These are phyloP conservation scores for Aspergillus jensenii DNA, from an alignment of 2,329 filamentous ascomycete species.

Conservation along the genomic window DNA sequence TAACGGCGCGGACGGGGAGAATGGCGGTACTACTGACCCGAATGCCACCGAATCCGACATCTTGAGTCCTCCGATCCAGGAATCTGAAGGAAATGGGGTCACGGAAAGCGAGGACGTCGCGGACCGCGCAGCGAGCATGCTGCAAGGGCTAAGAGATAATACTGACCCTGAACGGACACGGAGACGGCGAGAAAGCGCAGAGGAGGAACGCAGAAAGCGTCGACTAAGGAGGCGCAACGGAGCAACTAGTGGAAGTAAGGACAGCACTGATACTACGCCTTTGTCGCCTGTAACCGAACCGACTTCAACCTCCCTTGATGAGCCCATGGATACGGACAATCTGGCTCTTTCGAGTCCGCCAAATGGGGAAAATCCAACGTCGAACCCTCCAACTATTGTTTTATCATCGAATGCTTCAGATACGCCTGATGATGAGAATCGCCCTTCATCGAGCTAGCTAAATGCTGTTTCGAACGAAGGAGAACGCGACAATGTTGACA, in stretches of 20 bases:
- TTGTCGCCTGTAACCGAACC: constrained; percentile 35
- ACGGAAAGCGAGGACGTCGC: constrained; percentile 71
- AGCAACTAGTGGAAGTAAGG: constrained; percentile 36
- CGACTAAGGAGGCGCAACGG: constrained; percentile 66
- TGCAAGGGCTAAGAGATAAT: constrained; percentile 77
- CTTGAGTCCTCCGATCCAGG: constrained; percentile 51
- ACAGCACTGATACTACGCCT: constrained; percentile 32
- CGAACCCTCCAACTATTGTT: constrained; percentile 33
- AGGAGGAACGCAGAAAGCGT: constrained; percentile 71
- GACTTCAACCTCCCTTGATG: constrained; percentile 27
- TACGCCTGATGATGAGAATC: constrained; percentile 23
- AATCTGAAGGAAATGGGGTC: constrained; percentile 36
- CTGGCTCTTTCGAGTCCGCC: constrained; percentile 22
- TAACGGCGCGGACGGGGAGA: constrained; percentile 49
- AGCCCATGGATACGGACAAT: constrained; percentile 22
- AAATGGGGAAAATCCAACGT: constrained; percentile 20
- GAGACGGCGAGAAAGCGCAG: constrained; percentile 70
- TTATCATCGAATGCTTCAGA: constrained; percentile 32
- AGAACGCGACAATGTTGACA: background rate
- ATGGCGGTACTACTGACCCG: constrained; percentile 26
- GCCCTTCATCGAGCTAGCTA: constrained; percentile 17
- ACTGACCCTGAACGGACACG: constrained; percentile 58
- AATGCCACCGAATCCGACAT: constrained; percentile 47
- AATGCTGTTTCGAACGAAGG: background rate
- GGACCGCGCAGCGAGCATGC: constrained; percentile 75